Evolutionary conservation across 768 basidiomycete genomes (phyloP).

Genomic region (Tylopilus rubrobrunneus): DNA sequence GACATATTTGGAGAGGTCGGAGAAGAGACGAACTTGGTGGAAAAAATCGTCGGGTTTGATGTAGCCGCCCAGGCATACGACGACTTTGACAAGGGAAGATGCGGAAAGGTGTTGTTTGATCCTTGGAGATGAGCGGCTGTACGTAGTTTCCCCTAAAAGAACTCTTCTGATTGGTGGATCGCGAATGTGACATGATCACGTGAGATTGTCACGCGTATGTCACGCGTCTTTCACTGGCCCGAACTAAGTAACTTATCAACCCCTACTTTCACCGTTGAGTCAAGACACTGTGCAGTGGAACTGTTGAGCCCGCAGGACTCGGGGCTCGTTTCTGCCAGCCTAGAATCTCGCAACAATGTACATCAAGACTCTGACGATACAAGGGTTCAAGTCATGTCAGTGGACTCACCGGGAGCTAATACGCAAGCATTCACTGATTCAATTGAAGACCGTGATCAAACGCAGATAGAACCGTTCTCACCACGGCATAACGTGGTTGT

Average conservation of each 20-base stretch:
- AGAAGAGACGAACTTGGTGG: conserved; percentile 56
- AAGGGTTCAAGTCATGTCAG: conserved; percentile 97
- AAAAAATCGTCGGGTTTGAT: conserved; percentile 58
- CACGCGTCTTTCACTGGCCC: not conserved
- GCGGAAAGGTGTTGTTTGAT: conserved; percentile 77
- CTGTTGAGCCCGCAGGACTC: too few relatives aligned
- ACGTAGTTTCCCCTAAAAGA: not conserved
- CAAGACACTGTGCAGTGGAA: too few relatives aligned
- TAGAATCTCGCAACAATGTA: conserved; percentile 44
- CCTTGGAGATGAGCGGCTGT: conserved; percentile 38
- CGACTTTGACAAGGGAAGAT: conserved; percentile 65
- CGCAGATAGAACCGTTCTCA: conserved; percentile 91
- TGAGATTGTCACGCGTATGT: conserved; percentile 19
- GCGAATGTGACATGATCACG: conserved; percentile 18
- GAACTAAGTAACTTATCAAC: too few relatives aligned
- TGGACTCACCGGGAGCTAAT: conserved; percentile 1
- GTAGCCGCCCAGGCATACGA: conserved; percentile 57
- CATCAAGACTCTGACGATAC: conserved; percentile 86
- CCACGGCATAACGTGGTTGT: conserved; percentile 95
- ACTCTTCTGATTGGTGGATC: not conserved
- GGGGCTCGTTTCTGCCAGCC: not conserved
- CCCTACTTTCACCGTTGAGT: too few relatives aligned
- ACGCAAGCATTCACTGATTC: conserved; percentile 2
- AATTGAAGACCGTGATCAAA: conserved; percentile 73
- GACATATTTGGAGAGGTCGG: conserved; percentile 76